Conservation (phyloP, 805 yeast species). For the Candida railenensis region DNA sequence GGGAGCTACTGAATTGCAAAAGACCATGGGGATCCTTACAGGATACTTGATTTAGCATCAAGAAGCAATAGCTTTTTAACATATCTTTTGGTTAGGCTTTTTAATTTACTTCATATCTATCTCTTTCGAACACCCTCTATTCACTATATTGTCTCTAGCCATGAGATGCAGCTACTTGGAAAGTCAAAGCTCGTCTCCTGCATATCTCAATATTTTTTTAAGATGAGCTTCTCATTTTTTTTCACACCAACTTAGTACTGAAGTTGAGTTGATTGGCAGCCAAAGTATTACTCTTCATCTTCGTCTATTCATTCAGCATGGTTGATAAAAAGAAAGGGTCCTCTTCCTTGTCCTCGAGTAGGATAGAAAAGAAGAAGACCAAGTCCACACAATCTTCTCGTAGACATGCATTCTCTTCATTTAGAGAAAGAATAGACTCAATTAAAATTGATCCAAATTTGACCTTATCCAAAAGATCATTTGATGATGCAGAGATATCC, state of each 20-base stretch:
- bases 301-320: not conserved
- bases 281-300: not conserved
- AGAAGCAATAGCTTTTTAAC: too few relatives aligned
- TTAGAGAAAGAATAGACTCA: slow-evolving; percentile 79
- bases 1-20: too few relatives aligned
- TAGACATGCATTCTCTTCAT: slow-evolving; percentile 65
- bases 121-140: too few relatives aligned
- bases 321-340: not conserved
- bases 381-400: slow-evolving; percentile 56
- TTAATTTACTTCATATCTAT: too few relatives aligned
- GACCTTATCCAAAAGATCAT: slow-evolving; percentile 55
- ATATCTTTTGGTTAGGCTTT: too few relatives aligned
- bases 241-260: too few relatives aligned
- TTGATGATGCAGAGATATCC: slow-evolving; percentile 71
- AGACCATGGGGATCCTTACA: too few relatives aligned
- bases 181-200: not conserved
- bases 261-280: too few relatives aligned
- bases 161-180: too few relatives aligned
- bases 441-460: slow-evolving; percentile 76
- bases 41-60: too few relatives aligned
- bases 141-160: too few relatives aligned
- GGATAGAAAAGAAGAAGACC: slow-evolving; percentile 8
- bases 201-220: not conserved
- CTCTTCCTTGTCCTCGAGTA: slow-evolving; percentile 6
- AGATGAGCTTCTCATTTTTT: not conserved